These are phyloP conservation scores for Protea cynaroides DNA, from an alignment of 164 flowering plant species.

Conservation along the genomic window DNA sequence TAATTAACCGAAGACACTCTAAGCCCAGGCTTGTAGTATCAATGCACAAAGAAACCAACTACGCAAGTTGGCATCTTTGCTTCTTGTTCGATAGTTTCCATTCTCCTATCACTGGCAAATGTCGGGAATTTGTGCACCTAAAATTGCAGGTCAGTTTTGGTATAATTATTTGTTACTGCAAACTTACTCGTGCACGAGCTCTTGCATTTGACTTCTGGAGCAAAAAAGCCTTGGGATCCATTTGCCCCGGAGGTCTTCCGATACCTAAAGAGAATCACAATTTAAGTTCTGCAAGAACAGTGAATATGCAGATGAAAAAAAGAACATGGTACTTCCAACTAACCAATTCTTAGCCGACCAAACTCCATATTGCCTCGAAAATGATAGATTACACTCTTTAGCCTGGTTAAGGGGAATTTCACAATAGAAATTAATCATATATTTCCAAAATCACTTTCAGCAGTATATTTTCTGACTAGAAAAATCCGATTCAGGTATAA, in stretches of 20 bases:
- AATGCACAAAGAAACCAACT: not conserved
- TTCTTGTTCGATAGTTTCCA: not conserved
- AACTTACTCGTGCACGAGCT: constrained; percentile 67
- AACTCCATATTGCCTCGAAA: constrained; percentile 86
- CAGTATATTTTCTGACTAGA: no score
- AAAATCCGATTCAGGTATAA: no score
- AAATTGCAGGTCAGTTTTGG: not conserved
- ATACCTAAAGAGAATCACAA: constrained; percentile 45
- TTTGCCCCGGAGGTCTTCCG: constrained; percentile 91
- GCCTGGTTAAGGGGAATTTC: constrained; percentile 23
- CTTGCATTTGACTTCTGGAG: constrained; percentile 79
- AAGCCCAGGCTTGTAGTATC: not conserved
- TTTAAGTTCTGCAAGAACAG: not conserved
- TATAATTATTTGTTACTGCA: not conserved
- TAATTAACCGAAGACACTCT: no score
- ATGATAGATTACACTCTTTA: constrained; percentile 81
- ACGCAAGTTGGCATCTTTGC: not conserved
- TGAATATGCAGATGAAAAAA: constrained; percentile 2
- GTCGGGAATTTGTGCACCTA: not conserved
- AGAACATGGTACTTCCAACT: constrained; percentile 11
- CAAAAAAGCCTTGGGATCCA: constrained; percentile 97
- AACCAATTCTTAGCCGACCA: constrained; percentile 87
- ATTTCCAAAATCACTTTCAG: no score
- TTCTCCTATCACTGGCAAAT: not conserved
- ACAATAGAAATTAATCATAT: not conserved